Conservation (phyloP, 495 filamentous ascomycete genomes). For the Penicillium paradoxum region DNA sequence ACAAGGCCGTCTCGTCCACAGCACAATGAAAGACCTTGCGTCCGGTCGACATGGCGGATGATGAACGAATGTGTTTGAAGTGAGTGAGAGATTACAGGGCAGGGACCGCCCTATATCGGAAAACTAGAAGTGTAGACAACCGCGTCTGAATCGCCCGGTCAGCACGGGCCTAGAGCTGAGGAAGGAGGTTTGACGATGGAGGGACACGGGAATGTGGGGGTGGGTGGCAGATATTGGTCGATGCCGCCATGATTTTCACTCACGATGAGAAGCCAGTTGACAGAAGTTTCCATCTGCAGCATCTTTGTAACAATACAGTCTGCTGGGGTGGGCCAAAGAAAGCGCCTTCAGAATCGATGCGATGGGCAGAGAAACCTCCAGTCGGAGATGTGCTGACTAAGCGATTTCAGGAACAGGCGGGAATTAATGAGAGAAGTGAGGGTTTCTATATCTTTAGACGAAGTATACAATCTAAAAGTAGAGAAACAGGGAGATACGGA, state of each 20-base stretch:
- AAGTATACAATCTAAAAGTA: constrained; percentile 11
- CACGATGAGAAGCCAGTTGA: constrained; percentile 31
- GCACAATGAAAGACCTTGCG: constrained; percentile 69
- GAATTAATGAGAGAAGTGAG: background rate
- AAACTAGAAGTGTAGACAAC: constrained; percentile 29
- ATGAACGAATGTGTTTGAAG: constrained; percentile 10
- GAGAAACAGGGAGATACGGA: background rate
- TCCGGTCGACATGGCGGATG: constrained; percentile 39
- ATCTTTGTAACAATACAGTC: constrained; percentile 30
- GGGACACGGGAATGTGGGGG: constrained; percentile 39
- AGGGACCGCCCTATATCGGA: constrained; percentile 30
- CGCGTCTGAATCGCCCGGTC: constrained; percentile 30
- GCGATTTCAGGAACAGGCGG: background rate
- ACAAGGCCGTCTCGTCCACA: constrained; percentile 66
- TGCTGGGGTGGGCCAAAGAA: constrained; percentile 1
- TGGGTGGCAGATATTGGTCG: constrained; percentile 1
- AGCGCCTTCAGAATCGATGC: constrained; percentile 1
- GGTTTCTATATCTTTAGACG: background rate
- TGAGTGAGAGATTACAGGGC: constrained; percentile 11
- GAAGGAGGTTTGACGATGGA: constrained; percentile 34
- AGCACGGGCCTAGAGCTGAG: constrained; percentile 24
- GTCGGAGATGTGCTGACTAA: constrained; percentile 6
- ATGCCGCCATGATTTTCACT: constrained; percentile 17
- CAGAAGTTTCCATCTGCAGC: constrained; percentile 34
- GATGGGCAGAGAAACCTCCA: constrained; percentile 3